Percentiles rank a stretch among this genome's conserved stretches.
Evolutionary conservation across 2,329 filamentous ascomycete species (phyloP).

Genomic region (Diplocarpon rosae): DNA sequence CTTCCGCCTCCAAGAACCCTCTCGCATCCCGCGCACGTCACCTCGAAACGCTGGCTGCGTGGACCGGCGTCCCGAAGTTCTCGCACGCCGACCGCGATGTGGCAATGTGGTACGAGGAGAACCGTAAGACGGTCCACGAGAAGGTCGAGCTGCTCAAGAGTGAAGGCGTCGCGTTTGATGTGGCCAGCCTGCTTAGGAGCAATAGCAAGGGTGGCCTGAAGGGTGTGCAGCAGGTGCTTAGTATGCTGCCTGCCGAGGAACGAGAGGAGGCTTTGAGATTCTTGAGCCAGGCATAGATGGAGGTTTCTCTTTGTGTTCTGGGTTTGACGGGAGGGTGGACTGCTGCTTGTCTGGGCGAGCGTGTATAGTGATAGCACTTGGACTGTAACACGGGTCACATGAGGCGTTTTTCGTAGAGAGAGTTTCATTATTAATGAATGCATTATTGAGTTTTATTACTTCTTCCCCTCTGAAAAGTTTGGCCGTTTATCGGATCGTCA

Average conservation of each 20-base stretch:
- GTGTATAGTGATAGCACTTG: no score
- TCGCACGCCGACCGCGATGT: constrained; percentile 71
- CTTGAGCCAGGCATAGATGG: constrained; percentile 16
- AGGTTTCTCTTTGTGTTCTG: no score
- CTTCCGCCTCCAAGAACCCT: constrained; percentile 33
- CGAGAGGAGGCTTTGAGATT: constrained; percentile 46
- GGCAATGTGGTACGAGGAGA: constrained; percentile 92
- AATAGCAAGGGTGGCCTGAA: constrained; percentile 64
- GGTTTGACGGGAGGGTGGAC: no score
- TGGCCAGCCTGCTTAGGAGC: constrained; percentile 55
- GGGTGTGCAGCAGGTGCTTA: constrained; percentile 76
- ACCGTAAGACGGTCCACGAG: constrained; percentile 68
- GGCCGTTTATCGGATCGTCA: no score
- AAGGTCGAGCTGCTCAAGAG: constrained; percentile 79
- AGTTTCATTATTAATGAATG: no score
- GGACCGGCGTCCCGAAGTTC: constrained; percentile 71
- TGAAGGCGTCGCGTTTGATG: constrained; percentile 58
- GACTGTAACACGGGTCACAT: no score
- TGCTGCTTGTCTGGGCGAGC: no score
- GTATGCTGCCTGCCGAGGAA: constrained; percentile 79
- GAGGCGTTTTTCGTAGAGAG: no score
- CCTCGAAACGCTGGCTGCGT: constrained; percentile 67
- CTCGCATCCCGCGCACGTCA: constrained; percentile 49
- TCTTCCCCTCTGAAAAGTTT: no score
- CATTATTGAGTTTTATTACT: no score